Evolutionary conservation across 2,329 filamentous ascomycete genomes (phyloP), one percentile per base, ranked within the genome.

Genomic region (Pyrenophora tritici-repentis): DNA sequence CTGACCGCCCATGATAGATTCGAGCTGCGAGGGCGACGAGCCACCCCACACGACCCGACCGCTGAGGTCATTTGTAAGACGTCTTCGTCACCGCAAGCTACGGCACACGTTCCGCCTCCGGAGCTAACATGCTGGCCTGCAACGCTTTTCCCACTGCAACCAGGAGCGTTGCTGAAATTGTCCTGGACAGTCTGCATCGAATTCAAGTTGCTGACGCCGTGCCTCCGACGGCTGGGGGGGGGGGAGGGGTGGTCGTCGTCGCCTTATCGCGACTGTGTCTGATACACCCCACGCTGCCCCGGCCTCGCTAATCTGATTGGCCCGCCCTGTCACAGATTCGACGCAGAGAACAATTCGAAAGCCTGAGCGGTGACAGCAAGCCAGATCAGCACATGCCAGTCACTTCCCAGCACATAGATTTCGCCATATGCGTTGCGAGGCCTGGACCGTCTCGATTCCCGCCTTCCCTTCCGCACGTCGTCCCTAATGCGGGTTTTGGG

Each of bases 251-350:
- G 41, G 45, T 42, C 37, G 26, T 20, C 38, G 17, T 40, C 44
- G 51, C 48, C 63, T 66, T 66, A 66, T 66, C 63, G 58, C 18
- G 18, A 20, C 59, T 14, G 42, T 42, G 41, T 53, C 47, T 44
- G 59, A 59, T 52, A 47, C 50, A 61, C 61, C 61, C 63, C 63
- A 66, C 63, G 63, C 55, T 34, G 36, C 29, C 38, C 47, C 24
- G 38, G 33, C 14, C 37, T 31, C 36, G 36, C 38, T 20, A 39
- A 46, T 39, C 36, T 62, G 47, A 62, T 65, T 66, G 58, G 63
- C 33, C 39, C 32, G 20, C 34, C 37, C 29, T 31, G 32, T 41
- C 45, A 45, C 55, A 44, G 47, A 52, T 53, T 50, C 46, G 42
- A 33, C 41, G 38, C 48, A 53, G 33, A 55, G 9, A 29, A 56